Evolutionary conservation across 2,329 filamentous ascomycete species (phyloP).

Genomic region (Sarocladium brachiariae): DNA sequence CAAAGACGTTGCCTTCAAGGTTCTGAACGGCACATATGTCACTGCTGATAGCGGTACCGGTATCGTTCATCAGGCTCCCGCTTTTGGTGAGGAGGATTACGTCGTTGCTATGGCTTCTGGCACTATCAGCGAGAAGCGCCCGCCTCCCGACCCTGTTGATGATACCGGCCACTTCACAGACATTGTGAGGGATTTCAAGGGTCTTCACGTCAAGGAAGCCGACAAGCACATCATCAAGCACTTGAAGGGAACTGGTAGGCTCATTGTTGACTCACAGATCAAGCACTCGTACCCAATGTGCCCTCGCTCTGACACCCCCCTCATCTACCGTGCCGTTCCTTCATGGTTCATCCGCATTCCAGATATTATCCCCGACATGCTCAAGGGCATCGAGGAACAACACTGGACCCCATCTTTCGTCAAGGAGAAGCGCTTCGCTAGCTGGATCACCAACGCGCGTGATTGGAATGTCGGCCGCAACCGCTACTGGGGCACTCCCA

Average conservation of each 20-base stretch:
- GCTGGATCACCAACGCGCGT: conserved; percentile 83
- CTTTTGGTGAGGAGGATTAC: conserved; percentile 96
- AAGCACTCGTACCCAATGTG: conserved; percentile 93
- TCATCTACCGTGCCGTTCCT: conserved; percentile 87
- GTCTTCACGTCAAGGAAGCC: conserved; percentile 84
- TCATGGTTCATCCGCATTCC: conserved; percentile 93
- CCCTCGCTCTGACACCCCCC: conserved; percentile 86
- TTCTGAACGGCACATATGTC: conserved; percentile 79
- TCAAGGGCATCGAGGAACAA: conserved; percentile 81
- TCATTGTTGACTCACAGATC: conserved; percentile 81
- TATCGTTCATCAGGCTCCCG: conserved; percentile 88
- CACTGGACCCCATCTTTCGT: conserved; percentile 90
- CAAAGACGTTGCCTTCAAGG: conserved; percentile 74
- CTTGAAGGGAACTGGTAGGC: conserved; percentile 66
- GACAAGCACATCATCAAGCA: conserved; percentile 92
- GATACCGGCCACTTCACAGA: conserved; percentile 73
- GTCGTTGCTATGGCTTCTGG: conserved; percentile 69
- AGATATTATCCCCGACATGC: conserved; percentile 76
- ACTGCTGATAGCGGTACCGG: conserved; percentile 86
- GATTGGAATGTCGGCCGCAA: conserved; percentile 96
- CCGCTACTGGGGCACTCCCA: conserved; percentile 90
- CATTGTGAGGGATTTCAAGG: conserved; percentile 72
- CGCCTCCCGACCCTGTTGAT: conserved; percentile 88
- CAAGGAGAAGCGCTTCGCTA: conserved; percentile 84
- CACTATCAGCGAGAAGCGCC: conserved; percentile 67